phyloP scores from a whole-genome alignment of 2,329 filamentous ascomycete genomes.

The Alternaria viburni region DNA sequence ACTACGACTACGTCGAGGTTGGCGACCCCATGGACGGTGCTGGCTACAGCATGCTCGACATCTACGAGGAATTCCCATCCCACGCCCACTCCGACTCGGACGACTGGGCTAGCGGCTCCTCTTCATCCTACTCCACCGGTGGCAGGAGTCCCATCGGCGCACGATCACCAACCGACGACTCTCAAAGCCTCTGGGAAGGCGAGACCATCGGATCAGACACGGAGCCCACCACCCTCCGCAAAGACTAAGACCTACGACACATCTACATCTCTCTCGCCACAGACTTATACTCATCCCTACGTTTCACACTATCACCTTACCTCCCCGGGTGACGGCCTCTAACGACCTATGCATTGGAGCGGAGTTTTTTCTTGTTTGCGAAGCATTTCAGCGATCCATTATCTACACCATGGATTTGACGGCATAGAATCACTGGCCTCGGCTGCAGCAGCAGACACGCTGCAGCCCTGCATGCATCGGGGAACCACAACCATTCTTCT shows the following conservation, averaged over 20 bases:
- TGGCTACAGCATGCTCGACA: slow-evolving; percentile 61
- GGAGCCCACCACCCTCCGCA: slow-evolving; percentile 37
- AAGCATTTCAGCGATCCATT: slow-evolving; percentile 46
- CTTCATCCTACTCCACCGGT: slow-evolving; percentile 73
- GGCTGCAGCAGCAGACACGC: slow-evolving; percentile 8
- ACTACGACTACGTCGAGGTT: slow-evolving; percentile 91
- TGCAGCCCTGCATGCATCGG: slow-evolving; percentile 8
- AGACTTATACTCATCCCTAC: slow-evolving; percentile 30
- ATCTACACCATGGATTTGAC: slow-evolving; percentile 14
- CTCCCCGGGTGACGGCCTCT: slow-evolving; percentile 36
- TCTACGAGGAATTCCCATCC: slow-evolving; percentile 60
- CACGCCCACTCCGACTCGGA: slow-evolving; percentile 72
- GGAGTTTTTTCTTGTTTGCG: slow-evolving; percentile 44
- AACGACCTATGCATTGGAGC: slow-evolving; percentile 47
- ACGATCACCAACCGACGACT: slow-evolving; percentile 62
- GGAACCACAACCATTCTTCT: slow-evolving; percentile 18
- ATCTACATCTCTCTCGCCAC: slow-evolving; percentile 13
- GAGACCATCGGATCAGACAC: slow-evolving; percentile 60
- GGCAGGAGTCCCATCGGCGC: slow-evolving; percentile 61
- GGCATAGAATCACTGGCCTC: slow-evolving; percentile 35
- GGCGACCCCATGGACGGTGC: slow-evolving; percentile 66
- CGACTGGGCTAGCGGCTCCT: slow-evolving; percentile 89
- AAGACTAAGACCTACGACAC: slow-evolving; percentile 21
- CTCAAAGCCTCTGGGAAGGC: slow-evolving; percentile 62
- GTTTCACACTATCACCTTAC: slow-evolving; percentile 27